A percentile compares a stretch with the other conserved stretches of the same genome.
phyloP scores from a whole-genome alignment of 2,329 filamentous ascomycete genomes.

The Polytolypa hystricis region DNA sequence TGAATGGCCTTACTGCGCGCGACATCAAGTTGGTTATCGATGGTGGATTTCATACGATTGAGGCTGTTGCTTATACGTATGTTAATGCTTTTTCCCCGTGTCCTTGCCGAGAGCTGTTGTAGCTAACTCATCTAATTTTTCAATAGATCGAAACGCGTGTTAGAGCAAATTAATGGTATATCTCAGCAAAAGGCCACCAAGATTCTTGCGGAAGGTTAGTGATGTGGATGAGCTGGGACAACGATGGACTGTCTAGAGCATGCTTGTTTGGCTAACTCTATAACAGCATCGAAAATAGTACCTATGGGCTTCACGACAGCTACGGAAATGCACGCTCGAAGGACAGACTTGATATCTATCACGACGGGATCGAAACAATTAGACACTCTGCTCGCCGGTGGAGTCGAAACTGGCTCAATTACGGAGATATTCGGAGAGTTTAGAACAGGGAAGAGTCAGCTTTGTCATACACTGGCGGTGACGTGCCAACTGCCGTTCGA shows the following conservation, averaged over 20 bases:
- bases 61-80: constrained; percentile 87
- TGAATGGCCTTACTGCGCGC: constrained; percentile 81
- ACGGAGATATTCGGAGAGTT: constrained; percentile 98
- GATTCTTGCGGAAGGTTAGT: constrained; percentile 71
- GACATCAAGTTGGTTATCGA: constrained; percentile 91
- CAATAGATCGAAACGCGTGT: constrained; percentile 53
- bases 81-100: constrained; percentile 17
- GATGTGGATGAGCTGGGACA: too few species aligned
- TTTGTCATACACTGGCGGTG: constrained; percentile 96
- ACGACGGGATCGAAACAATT: constrained; percentile 97
- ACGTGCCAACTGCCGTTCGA: constrained; percentile 97
- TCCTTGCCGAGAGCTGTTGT: neutral
- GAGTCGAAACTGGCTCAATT: constrained; percentile 92
- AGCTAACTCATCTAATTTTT: constrained; percentile 3
- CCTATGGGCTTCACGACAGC: constrained; percentile 99
- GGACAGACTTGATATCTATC: constrained; percentile 94
- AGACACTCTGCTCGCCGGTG: constrained; percentile 86
- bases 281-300: constrained; percentile 77
- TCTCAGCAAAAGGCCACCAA: constrained; percentile 95
- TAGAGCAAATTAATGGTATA: constrained; percentile 96
- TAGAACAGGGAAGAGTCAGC: constrained; percentile 94
- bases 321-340: constrained; percentile 95
- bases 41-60: constrained; percentile 88
- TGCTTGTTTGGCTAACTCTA: too few species aligned
- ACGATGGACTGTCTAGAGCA: too few species aligned